Percentiles rank a stretch among this genome's conserved stretches.
Conservation (phyloP, 768 basidiomycete species). For the Crassisporium funariophilum region DNA sequence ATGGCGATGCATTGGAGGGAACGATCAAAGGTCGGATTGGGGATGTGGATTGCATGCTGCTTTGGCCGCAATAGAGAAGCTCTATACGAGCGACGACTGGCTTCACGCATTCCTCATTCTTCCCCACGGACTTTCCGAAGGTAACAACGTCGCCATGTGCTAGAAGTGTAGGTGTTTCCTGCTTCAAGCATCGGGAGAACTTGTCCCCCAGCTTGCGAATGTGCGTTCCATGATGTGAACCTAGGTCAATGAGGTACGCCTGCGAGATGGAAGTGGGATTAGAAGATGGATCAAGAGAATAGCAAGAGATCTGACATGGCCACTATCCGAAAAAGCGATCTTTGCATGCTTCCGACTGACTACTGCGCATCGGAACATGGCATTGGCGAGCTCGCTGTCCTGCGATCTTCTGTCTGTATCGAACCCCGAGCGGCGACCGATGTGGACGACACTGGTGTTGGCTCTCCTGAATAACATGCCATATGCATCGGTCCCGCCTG, state of each 20-base stretch:
- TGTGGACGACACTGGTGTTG: conserved; percentile 52
- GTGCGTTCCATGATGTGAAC: conserved; percentile 79
- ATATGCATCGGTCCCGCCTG: conserved; percentile 45
- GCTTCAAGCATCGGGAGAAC: conserved; percentile 47
- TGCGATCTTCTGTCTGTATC: conserved; percentile 40
- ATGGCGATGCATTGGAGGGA: conserved; percentile 23
- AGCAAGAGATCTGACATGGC: conserved; percentile 57
- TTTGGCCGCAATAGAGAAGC: conserved; percentile 41
- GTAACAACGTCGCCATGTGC: conserved; percentile 71
- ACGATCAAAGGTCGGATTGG: conserved; percentile 32
- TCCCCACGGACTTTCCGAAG: conserved; percentile 76
- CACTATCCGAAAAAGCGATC: conserved; percentile 70
- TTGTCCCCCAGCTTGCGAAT: conserved; percentile 55
- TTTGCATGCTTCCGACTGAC: conserved; percentile 80
- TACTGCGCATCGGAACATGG: conserved; percentile 75
- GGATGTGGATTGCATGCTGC: conserved; percentile 12
- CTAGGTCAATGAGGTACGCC: conserved; percentile 71
- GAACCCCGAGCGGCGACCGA: conserved; percentile 68
- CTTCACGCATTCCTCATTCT: conserved; percentile 57
- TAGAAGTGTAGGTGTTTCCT: conserved; percentile 59
- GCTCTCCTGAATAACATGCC: conserved; percentile 54
- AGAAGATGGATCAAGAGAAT: conserved; percentile 9
- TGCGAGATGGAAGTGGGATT: conserved; percentile 32
- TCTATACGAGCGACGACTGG: conserved; percentile 66
- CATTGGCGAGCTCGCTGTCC: conserved; percentile 46